Base-by-base conservation (phyloP, 192 early-diverging fungal species). In the Backusella morwellensis region DNA sequence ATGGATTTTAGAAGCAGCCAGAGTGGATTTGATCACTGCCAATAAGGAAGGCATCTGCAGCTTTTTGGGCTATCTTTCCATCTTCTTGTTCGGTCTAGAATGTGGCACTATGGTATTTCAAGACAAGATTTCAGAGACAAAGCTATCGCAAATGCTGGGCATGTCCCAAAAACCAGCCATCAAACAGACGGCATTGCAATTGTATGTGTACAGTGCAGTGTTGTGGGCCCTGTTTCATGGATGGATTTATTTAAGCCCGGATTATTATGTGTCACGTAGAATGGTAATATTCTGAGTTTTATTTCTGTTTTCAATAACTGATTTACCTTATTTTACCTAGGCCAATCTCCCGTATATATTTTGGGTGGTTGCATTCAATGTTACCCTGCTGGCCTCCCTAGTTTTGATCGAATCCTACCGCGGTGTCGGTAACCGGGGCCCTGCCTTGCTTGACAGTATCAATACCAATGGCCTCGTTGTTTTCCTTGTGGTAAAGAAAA, bases 31-130 rank as follows among this genome's bases (percentile, higher is more conserved):
- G 0, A 75, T 99, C 23, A 91, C 88, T 35, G 91, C 93, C 73
- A 99, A 99, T 86, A 91, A 92, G 63, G 97, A 99, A 80, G 97
- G 97, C 14, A 87, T 98, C 36, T 92, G 88, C 66, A 95, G 93
- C 40, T 93, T 97, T 68, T 69, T 89, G 68, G 93, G 92, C 88
- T 99, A 97, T 78, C 82, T 94, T 54, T 77, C 92, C 1, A 94
- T 98, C 40, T 98, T 93, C 76, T 79, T 96, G 38, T 76, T 95
- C 41, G 92, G 93, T 0, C 87, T 95, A 40, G 91, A 92, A 74
- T 79, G 93, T 19, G 97, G 97, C 2, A 79, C 77, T 7, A 83
- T 85, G 72, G 82, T 93, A 40, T 88, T 90, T 17, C 34, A 63
- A 26, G 40, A 74, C 6, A 15, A 66, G 2, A 66, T 50, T 17